Evolutionary conservation across 495 filamentous ascomycete species (phyloP), one percentile per base, ranked within the genome.

Genomic region (Aspergillus steynii): DNA sequence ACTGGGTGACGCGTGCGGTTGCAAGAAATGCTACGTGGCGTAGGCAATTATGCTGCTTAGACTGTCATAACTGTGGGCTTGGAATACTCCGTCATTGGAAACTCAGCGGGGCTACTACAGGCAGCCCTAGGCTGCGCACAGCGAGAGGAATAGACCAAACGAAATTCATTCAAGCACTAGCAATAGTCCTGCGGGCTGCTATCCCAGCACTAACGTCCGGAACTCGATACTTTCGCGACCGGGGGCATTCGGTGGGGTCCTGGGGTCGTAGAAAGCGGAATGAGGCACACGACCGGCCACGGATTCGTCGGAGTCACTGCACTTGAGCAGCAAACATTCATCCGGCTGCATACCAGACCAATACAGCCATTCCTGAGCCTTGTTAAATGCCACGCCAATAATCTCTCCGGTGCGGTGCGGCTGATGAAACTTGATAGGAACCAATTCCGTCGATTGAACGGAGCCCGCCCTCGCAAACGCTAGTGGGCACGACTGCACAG

Each of bases 171-270:
- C 20, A 20, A 20, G 20, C 20, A 20, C 20, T 20, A 20, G 20
- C 20, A 20, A 20, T 20, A 20, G 20, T 20, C 20, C 20, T 20
- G 20, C 20, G 20, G 49, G 25, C 9, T 15, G 9, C 77, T 64
- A 88, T 4, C 90, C 90, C 82, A 95, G 92, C 20, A 96, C 87
- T 71, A 96, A 76, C 8, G 90, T 88, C 67, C 92, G 79, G 26
- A 96, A 88, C 71, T 96, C 91, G 69, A 96, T 94, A 70, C 91
- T 96, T 78, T 95, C 89, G 66, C 88, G 76, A 9, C 74, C 75
- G 62, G 80, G 80, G 9, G 81, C 82, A 15, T 79, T 87, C 29
- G 78, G 70, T 37, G 82, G 80, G 9, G 86, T 89, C 63, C 85
- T 77, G n/a, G 90, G 89, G 73, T 96, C 88, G 32, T 77, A 71